Percentiles rank a stretch among this genome's conserved stretches.
phyloP scores from a whole-genome alignment of 192 early-diverging fungal species.

The Coemansia sp. region DNA sequence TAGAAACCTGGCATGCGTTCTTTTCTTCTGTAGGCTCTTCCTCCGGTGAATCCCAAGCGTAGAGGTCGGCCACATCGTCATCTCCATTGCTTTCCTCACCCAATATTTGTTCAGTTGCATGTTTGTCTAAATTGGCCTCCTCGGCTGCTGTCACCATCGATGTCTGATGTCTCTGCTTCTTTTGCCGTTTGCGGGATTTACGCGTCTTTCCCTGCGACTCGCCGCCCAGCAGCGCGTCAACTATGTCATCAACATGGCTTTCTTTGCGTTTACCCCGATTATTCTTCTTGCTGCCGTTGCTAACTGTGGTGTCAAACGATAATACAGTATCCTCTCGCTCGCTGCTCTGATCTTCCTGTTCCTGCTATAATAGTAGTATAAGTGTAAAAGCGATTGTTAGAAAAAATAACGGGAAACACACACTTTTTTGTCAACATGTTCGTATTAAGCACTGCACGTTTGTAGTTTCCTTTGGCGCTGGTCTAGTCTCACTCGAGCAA shows the following conservation, averaged over 20 bases:
- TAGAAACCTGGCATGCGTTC: no score
- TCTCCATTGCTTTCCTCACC: conserved; percentile 7
- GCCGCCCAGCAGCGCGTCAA: conserved; percentile 42
- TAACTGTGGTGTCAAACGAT: conserved; percentile 14
- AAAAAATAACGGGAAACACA: background rate
- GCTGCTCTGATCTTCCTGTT: background rate
- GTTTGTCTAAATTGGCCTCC: background rate
- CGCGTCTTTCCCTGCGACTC: background rate
- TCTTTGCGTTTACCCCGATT: background rate
- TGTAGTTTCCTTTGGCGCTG: background rate
- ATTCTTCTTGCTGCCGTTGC: conserved; percentile 4
- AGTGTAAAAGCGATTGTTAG: background rate
- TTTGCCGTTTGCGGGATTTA: background rate
- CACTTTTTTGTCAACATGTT: background rate
- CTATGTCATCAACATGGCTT: conserved; percentile 33
- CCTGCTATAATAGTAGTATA: background rate
- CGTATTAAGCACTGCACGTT: background rate
- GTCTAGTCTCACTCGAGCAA: no score
- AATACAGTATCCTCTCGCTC: conserved; percentile 23
- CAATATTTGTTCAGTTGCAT: background rate
- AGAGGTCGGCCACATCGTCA: conserved; percentile 43
- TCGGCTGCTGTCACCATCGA: background rate
- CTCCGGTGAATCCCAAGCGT: conserved; percentile 31
- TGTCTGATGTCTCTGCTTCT: background rate
- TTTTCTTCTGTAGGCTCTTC: background rate